Evolutionary conservation across 2,329 filamentous ascomycete genomes (phyloP).

Genomic region (Xenoacremonium recifei): DNA sequence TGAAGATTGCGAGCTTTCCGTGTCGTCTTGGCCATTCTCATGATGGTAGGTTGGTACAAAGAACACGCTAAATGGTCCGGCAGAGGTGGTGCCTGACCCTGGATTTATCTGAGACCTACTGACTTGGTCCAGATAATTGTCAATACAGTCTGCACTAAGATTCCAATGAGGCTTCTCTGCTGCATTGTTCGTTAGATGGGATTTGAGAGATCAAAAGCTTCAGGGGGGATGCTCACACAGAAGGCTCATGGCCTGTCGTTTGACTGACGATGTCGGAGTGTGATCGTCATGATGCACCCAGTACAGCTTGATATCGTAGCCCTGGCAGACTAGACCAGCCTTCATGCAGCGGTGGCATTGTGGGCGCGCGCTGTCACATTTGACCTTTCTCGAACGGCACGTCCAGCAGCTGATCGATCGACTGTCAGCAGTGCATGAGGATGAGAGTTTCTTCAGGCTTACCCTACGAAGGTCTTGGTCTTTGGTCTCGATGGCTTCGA

Average conservation of each 20-base stretch:
- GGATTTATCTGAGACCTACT: not conserved
- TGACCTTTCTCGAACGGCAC: slow-evolving; percentile 12
- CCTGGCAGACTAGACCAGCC: slow-evolving; percentile 4
- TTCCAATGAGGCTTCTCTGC: slow-evolving; percentile 10
- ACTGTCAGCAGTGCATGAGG: too few relatives aligned
- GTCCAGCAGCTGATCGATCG: slow-evolving; percentile 13
- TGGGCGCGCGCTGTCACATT: slow-evolving; percentile 6
- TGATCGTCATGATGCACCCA: slow-evolving; percentile 7
- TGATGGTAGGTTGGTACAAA: not conserved
- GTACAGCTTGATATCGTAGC: slow-evolving; percentile 7
- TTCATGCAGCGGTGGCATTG: slow-evolving; percentile 3
- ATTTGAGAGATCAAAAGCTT: not conserved
- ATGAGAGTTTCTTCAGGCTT: too few relatives aligned
- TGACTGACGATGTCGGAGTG: slow-evolving; percentile 4
- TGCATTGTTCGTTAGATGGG: not conserved
- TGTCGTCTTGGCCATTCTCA: too few relatives aligned
- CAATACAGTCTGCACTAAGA: slow-evolving; percentile 1
- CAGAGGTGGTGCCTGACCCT: not conserved
- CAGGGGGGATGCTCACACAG: slow-evolving; percentile 1
- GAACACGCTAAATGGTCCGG: slow-evolving; percentile 7
- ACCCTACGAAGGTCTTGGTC: too few relatives aligned
- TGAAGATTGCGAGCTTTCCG: too few relatives aligned
- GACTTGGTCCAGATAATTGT: slow-evolving; percentile 2
- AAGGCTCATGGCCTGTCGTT: slow-evolving; percentile 9
- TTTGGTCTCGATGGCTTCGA: too few relatives aligned